Base-by-base conservation (phyloP, 306 rosid genomes). In the Amphicarpaea edgeworthii region DNA sequence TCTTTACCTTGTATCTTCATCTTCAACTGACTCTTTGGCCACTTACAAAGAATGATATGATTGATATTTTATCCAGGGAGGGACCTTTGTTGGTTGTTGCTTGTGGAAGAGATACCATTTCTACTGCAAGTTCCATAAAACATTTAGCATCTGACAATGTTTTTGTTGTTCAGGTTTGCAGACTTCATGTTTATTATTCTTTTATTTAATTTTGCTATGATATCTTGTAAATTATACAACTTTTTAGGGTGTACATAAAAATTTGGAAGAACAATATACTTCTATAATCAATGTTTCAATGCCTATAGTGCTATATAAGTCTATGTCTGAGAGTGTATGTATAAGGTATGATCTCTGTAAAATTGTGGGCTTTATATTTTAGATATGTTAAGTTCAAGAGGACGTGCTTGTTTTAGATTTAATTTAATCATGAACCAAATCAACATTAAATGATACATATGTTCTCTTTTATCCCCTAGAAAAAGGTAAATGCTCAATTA, bases 51-150 rank as follows among this genome's bases (percentile, higher is more conserved):
- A 58, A 68, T 42, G 51, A 63, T 61, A 65, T 83, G 49, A 16
- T 60, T 81, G 62, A 45, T 71, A 62, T 62, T 50, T 61, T 83
- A 61, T 77, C 64, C 79, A 90, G 98, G 95, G 95, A 90, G 83
- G 98, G 97, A 64, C 98, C 98, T 16, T 73, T 94, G 40, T 72
- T 94, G 88, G 95, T 94, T 85, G 86, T 92, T 72, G 96, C 98
- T 72, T 92, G 90, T 53, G 98, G 98, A 58, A 90, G 97, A 59
- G 97, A 94, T 70, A 92, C 97, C 50, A 87, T 94, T 81, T 83
- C 95, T 51, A 80, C 89, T 81, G 83, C 97, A 20, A 90, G 97
- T 85, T 92, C 93, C 68, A 85, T 92, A 24, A 92, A 87, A 84
- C 90, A 80, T 24, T 75, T 94, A 64, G 97, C 92, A 51, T 82